Base-by-base conservation (phyloP, 768 basidiomycete species). In the Nevesoporus exiguus region DNA sequence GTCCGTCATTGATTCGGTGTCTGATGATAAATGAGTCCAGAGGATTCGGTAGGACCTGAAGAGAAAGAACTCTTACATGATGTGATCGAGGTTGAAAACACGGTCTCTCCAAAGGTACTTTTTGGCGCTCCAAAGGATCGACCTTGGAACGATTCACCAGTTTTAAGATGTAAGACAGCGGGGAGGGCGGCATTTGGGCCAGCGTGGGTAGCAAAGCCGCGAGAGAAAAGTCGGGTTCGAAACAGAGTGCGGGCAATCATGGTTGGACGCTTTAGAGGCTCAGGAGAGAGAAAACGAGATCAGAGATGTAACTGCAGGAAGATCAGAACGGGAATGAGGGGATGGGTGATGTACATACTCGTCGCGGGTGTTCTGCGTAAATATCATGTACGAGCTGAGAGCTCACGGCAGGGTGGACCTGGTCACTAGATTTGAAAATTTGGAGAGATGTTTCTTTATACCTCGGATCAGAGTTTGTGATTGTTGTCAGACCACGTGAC, bases 1-100 rank as follows among this genome's bases (percentile, higher is more conserved):
- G 71, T 99, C 97, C 34, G 97, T 99, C 97, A 99, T 98, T 8
- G 93, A 97, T 74, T 99, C 97, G 44, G 96, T 98, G 71, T 99
- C 94, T 96, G 66, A n/a, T 37, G 25, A 19, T 19, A 13, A 44
- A 19, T 55, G 58, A 9, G 17, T 52, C 49, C 62, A 45, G 5
- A 42, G 41, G 40, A 58, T 52, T 51, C 49, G 37, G 56, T 49
- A 2, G 31, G 15, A 52, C 29, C 7, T 48, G 27, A 33, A 13
- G 52, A 51, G 25, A 44, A 15, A n/a, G n/a, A 49, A 24, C 45
- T 77, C 89, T 62, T 58, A 93, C 94, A 99, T 37, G 94, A 97
- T 1, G 97, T 99, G 70, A 99, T 99, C 40, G 93, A 95, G 30
- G 97, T 99, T 14, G 93, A 96, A 73, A 99, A 99, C 27, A 99